Evolutionary conservation across 2,329 filamentous ascomycete species (phyloP), one percentile per base, ranked within the genome.

Genomic region (Rachicladosporium sp.): DNA sequence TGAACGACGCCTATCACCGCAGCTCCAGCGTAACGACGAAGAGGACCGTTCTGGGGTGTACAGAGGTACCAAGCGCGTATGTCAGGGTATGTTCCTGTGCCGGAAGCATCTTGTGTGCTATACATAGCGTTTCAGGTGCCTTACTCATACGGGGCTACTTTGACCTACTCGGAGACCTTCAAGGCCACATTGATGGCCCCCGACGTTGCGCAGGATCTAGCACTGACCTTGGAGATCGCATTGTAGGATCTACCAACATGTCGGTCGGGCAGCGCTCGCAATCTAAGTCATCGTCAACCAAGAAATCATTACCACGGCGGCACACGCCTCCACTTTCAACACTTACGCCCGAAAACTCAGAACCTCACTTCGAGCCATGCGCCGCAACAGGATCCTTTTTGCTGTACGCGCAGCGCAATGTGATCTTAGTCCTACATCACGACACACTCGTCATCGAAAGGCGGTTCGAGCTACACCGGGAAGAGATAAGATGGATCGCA

Each of bases 371-470:
- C 51, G 82, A 91, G 51, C 83, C 91, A 42, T 93, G 83, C 59
- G 86, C 87, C 11, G 87, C 91, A 21, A 96, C 91, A 4, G 85
- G 83, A 2, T 85, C 86, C 15, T 82, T 91, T 67, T 82, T 98
- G 49, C 73, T 98, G 15, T 95, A 93, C 62, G 80, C 86, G 15
- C 73, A 96, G 59, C 82, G 85, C 27, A 79, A 78, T 38, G 76
- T 79, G 4, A 78, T 98, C 43, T 71, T 95, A 13, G 91, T 87
- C 59, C 78, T 89, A 23, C 87, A 93, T 54, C 89, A 96, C 64
- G 89, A 96, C 58, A 93, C 84, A 3, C 66, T 98, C 39, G 84
- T 82, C 11, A 80, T 96, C 48, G 89, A 96, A 55, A 73, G 87
- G 44, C 75, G 82, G n/a, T 96, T 96, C 57, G 78, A 82, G 21